A percentile compares a stretch with the other conserved stretches of the same genome.
Evolutionary conservation across 1,139 yeast species (phyloP).

Genomic region (Taphrina wiesneri): DNA sequence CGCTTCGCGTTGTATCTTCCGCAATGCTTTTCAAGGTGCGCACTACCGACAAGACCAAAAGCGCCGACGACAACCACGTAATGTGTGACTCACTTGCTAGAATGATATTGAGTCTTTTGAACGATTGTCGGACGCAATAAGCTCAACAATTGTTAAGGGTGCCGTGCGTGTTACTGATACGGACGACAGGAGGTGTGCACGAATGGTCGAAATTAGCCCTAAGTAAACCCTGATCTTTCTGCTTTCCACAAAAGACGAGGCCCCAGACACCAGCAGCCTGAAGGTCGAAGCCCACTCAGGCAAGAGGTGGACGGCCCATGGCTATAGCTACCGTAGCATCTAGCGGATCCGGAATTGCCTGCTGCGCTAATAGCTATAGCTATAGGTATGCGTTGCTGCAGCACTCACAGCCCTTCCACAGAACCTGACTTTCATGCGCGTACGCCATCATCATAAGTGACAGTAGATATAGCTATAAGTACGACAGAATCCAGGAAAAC

Average conservation of each 20-base stretch:
- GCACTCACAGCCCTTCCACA: too few relatives aligned
- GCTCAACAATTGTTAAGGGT: neutral
- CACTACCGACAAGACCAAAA: neutral
- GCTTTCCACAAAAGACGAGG: neutral
- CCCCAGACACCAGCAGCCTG: neutral
- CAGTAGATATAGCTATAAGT: too few relatives aligned
- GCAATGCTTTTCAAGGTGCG: neutral
- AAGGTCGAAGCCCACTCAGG: neutral
- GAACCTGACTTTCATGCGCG: too few relatives aligned
- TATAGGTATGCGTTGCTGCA: too few relatives aligned
- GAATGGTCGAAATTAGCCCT: conserved; percentile 8
- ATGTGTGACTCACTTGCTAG: neutral
- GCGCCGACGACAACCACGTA: neutral
- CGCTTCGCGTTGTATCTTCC: conserved; percentile 3
- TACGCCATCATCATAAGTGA: too few relatives aligned
- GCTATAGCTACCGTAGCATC: too few relatives aligned
- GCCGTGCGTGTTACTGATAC: conserved; percentile 10
- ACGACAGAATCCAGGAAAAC: too few relatives aligned
- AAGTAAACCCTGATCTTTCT: neutral
- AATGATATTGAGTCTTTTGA: neutral
- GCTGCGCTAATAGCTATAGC: too few relatives aligned
- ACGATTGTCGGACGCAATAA: neutral
- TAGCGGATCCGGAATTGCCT: neutral
- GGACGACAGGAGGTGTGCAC: conserved; percentile 14
- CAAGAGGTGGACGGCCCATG: too few relatives aligned